Evolutionary conservation across 2,329 filamentous ascomycete genomes (phyloP), one percentile per base, ranked within the genome.

Genomic region (Trichoderma semiorbis): DNA sequence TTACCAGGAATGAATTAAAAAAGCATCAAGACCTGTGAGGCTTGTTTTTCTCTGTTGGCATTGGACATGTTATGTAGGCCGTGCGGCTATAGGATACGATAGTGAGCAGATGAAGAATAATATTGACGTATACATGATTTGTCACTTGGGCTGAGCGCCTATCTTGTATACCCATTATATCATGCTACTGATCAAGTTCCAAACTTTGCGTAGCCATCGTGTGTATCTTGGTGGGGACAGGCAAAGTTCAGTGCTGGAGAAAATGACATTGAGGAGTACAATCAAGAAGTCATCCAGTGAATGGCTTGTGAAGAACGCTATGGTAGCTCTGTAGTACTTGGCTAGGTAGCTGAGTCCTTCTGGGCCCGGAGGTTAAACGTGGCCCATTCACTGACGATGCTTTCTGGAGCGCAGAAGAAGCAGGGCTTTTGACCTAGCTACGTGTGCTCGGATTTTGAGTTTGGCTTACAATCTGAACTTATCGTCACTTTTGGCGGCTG

Each of bases 361-460:
- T 43, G 16, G 7, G 39, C 21, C 14, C 3, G 7, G n/a, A 53
- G 11, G 32, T 26, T 7, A 16, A 67, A 58, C 14, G 7, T 10
- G 28, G 30, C 57, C 28, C 28, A 69, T 60, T 69, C 66, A 69
- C 66, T 61, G 55, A 61, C 66, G 55, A 69, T 60, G 18, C 43
- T 12, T 24, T 32, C 1, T n/a, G 30, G 18, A 24, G 39, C 7
- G 24, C 30, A 3, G 14, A 53, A 21, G 47, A 53, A 21, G n/a
- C n/a, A 24, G 47, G 47, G n/a, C 47, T 21, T 3, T 21, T 21
- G n/a, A 50, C 5, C 43, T 21, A 10, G 43, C 43, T 50, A 50
- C 43, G n/a, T 50, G n/a, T 21, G 11, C n/a, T 53, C 47, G 5
- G 21, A 14, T 53, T 24, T 53, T 53, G 21, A 24, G 47, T 53